Percentiles rank a stretch among this genome's conserved stretches.
Evolutionary conservation across 352 stramenopile species (phyloP).

Genomic region (Phytophthora macrochlamydospora): DNA sequence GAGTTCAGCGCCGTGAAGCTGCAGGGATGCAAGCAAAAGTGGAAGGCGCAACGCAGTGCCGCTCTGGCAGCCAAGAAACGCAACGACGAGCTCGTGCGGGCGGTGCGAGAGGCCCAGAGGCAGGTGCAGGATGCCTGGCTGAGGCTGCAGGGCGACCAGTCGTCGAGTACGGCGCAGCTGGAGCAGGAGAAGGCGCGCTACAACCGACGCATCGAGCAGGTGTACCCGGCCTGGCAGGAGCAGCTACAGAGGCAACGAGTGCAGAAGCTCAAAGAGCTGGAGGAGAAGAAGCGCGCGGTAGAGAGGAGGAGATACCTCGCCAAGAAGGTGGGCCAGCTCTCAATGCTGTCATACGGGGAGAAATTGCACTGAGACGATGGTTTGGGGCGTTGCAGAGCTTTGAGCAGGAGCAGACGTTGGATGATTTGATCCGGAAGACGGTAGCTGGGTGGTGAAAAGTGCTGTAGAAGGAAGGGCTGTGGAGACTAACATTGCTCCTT

Average conservation of each 20-base stretch:
- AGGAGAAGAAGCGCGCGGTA: constrained; percentile 76
- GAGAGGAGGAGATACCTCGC: constrained; percentile 71
- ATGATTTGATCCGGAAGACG: constrained; percentile 72
- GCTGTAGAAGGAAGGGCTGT: not conserved
- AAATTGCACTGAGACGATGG: not conserved
- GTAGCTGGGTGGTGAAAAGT: constrained; percentile 27
- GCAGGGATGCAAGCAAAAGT: constrained; percentile 71
- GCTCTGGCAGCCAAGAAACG: constrained; percentile 48
- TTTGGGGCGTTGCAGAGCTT: constrained; percentile 58
- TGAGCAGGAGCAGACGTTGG: constrained; percentile 77
- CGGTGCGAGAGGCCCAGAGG: constrained; percentile 54
- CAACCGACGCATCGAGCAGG: constrained; percentile 58
- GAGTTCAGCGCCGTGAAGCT: constrained; percentile 76
- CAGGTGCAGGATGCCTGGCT: constrained; percentile 54
- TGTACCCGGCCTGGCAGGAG: constrained; percentile 81
- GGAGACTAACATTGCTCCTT: not conserved
- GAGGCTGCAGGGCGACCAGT: constrained; percentile 47
- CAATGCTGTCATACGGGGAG: too few relatives aligned
- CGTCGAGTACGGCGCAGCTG: constrained; percentile 42
- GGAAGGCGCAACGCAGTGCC: constrained; percentile 51
- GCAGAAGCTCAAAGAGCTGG: constrained; percentile 59
- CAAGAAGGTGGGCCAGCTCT: constrained; percentile 56
- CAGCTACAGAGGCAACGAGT: constrained; percentile 57
- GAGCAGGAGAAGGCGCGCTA: constrained; percentile 71
- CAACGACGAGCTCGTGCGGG: constrained; percentile 72